Percentiles rank a stretch among this genome's conserved stretches.
Evolutionary conservation across 1,139 yeast genomes (phyloP).

Genomic region (Suhomyces yuchorum): DNA sequence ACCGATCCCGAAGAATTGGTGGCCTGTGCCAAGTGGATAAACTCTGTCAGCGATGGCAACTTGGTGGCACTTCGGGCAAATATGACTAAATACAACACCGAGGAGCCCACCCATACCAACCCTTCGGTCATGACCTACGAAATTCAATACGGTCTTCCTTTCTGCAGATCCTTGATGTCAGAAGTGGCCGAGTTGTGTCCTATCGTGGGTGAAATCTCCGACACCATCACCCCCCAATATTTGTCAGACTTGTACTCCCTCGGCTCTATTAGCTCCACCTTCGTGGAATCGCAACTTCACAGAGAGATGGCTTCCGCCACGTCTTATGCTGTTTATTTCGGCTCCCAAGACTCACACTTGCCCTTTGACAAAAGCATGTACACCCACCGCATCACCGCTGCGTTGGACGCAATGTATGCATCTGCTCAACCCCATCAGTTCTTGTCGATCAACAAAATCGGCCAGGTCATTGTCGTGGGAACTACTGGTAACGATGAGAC

Average conservation of each 20-base stretch:
- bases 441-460: conserved; percentile 45
- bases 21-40: conserved; percentile 47
- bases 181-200: conserved; percentile 40
- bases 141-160: conserved; percentile 42
- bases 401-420: conserved; percentile 45
- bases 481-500: conserved; percentile 50
- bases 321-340: conserved; percentile 49
- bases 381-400: conserved; percentile 32
- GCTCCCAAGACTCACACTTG: conserved; percentile 26
- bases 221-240: conserved; percentile 50
- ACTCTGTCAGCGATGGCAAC: conserved; percentile 7
- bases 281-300: conserved; percentile 48
- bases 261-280: conserved; percentile 38
- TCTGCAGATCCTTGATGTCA: conserved; percentile 38
- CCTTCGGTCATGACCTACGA: conserved; percentile 34
- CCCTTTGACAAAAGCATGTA: conserved; percentile 27
- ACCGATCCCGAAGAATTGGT: conserved; percentile 33
- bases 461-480: conserved; percentile 48
- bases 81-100: conserved; percentile 29
- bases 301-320: conserved; percentile 48
- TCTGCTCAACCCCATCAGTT: conserved; percentile 44
- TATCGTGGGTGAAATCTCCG: conserved; percentile 43
- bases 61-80: conserved; percentile 33
- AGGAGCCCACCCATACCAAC: conserved; percentile 14
- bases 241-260: conserved; percentile 45